Base-by-base conservation (phyloP, 1,139 yeast genomes). In the Geotrichum europaeum region DNA sequence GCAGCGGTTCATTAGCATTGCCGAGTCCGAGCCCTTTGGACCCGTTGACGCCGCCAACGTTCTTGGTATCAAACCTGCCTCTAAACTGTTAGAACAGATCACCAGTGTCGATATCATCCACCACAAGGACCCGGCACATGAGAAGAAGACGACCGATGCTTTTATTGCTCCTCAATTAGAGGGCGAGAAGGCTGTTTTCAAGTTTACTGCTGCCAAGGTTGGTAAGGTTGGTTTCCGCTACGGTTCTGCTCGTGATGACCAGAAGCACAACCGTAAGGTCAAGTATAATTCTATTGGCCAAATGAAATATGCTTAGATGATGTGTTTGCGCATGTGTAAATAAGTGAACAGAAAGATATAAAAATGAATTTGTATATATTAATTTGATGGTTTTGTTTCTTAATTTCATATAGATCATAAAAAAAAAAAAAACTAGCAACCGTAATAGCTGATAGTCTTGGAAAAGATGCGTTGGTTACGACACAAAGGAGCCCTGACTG, bases 1-100 rank as follows among this genome's bases (percentile, higher is more conserved):
- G 65, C 92, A 95, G 67, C 81, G 96, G 66, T 92, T 91, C 78
- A 76, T 90, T 72, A 87, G 96, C 25, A 86, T 94, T 72, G 94
- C 97, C 15, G 98, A 94, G 76, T 85, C 92, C 24, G 96, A 91
- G 75, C 96, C 97, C n/a, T 92, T 92, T 73, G 97, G 97, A 4
- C 96, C 98, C 7, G 82, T 91, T 9, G 98, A 94, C 71, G 97
- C 99, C n/a, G 97, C 99, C 57, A 78, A 84, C 63, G 82, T 88
- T 53, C 83, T 89, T 67, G 91, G 82, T 54, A 80, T 92, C 66
- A 94, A 89, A 72, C 96, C 96, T 24, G 97, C 98, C 51, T 82
- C 84, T 58, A 84, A 81, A 53, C 87, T 95, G 3, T 79, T 90
- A 68, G 84, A 84, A 66, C 81, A 81, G 69, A 80, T 89, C 65